These are phyloP conservation scores for Neoboletus magnificus DNA, from an alignment of 768 basidiomycete genomes.

Conservation along the genomic window DNA sequence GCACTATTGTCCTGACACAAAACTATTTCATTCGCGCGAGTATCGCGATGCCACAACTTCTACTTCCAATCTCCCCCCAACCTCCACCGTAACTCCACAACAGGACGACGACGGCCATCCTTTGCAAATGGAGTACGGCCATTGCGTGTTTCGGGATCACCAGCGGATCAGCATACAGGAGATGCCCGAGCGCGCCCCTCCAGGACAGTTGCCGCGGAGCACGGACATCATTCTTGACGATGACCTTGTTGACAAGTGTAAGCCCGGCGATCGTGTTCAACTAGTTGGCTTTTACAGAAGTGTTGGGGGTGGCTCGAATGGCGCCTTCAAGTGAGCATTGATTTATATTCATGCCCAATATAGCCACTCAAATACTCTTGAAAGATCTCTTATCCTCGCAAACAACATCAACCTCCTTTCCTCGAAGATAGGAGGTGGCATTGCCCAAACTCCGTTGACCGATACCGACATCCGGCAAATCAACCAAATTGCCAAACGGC, in stretches of 20 bases:
- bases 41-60: constrained; percentile 93
- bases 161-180: constrained; percentile 98
- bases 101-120: constrained; percentile 86
- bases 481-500: constrained; percentile 87
- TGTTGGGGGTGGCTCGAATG: constrained; percentile 84
- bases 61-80: constrained; percentile 81
- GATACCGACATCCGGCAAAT: constrained; percentile 94
- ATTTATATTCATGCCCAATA: constrained; percentile 7
- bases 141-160: constrained; percentile 91
- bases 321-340: constrained; percentile 84
- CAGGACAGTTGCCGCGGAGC: constrained; percentile 93
- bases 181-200: constrained; percentile 98
- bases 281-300: constrained; percentile 94
- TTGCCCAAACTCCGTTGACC: constrained; percentile 88
- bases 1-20: constrained; percentile 90
- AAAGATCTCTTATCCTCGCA: constrained; percentile 86
- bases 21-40: constrained; percentile 77
- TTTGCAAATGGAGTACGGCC: constrained; percentile 89
- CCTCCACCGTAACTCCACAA: constrained; percentile 83
- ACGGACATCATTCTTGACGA: constrained; percentile 96
- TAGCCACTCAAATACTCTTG: constrained; percentile 12
- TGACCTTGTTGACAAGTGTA: constrained; percentile 95
- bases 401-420: constrained; percentile 95
- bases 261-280: constrained; percentile 97
- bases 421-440: constrained; percentile 92